Evolutionary conservation across 768 basidiomycete genomes (phyloP), one percentile per base, ranked within the genome.

Genomic region (Panaeolus papilionaceus): DNA sequence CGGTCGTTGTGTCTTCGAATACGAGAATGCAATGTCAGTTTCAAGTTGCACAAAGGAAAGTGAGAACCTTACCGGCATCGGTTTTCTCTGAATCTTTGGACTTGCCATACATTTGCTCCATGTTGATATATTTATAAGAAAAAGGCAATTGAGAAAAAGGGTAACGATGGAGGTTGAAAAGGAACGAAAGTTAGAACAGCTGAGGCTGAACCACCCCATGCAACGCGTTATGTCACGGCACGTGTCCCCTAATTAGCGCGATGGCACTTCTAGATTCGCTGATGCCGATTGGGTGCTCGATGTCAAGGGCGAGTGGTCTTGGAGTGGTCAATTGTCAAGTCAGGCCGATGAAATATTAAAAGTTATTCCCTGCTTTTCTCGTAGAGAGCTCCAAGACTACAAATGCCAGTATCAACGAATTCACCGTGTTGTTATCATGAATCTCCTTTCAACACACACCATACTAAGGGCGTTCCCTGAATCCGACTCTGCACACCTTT

Each of bases 81-180:
- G 69, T 71, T 23, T 71, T 68, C 38, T 76, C 75, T 11, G 76
- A 78, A 64, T 86, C 88, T 72, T 87, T 90, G 71, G 88, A 88
- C 75, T 86, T 89, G 3, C 87, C 85, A 71, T 90, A 90, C 89
- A 90, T 89, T 71, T 86, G 71, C 28, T 86, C 77, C 86, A 88
- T 88, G 42, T 38, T 51, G 64, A 33, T 14, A 14, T 14, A 28
- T 33, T 2, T 33, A 58, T 3, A 16, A 9, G 33, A 28, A 16
- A 33, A 58, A 58, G 23, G 20, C 4, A 51, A 33, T 33, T 49
- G 10, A 23, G 14, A 58, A 37, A 14, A 18, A 37, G 4, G 54
- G 12, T 8, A 16, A 58, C 4, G 28, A 58, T 28, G 54, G 20
- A 33, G 28, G 54, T 58, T 58, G 54, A 20, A 49, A 49, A 49